phyloP scores from a whole-genome alignment of 2,329 filamentous ascomycete species.

The Xylaria sp. region DNA sequence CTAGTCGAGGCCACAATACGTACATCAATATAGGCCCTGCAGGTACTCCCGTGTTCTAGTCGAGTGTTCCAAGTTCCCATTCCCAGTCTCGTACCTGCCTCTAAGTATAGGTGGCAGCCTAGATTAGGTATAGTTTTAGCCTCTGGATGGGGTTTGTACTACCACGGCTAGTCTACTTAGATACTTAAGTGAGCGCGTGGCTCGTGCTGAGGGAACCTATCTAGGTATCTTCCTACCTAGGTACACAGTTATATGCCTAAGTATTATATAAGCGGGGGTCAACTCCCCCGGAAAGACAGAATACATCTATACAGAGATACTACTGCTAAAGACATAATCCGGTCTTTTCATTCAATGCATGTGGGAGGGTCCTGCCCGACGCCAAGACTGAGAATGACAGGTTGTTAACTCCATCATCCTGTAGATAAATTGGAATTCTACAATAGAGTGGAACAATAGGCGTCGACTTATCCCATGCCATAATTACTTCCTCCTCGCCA shows the following conservation, averaged over 20 bases:
- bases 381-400: slow-evolving; percentile 40
- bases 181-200: too few relatives aligned
- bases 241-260: background rate
- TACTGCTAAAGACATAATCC: background rate
- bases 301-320: slow-evolving; percentile 17
- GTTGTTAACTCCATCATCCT: slow-evolving; percentile 30
- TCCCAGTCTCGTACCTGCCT: too few relatives aligned
- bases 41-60: slow-evolving; percentile 17
- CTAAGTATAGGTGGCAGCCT: too few relatives aligned
- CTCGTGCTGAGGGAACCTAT: too few relatives aligned
- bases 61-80: too few relatives aligned
- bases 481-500: background rate
- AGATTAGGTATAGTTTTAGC: too few relatives aligned
- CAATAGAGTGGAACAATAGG: slow-evolving; percentile 3
- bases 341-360: background rate
- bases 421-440: background rate
- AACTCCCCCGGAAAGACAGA: too few relatives aligned
- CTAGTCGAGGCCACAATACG: too few relatives aligned
- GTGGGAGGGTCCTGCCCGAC: background rate
- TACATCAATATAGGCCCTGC: background rate
- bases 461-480: background rate
- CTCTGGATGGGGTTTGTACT: too few relatives aligned
- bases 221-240: background rate
- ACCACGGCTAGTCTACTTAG: too few relatives aligned
- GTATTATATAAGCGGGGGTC: background rate